A percentile compares a stretch with the other conserved stretches of the same genome.
Conservation (phyloP, 2,329 filamentous ascomycete genomes). For the Alternaria sp. region DNA sequence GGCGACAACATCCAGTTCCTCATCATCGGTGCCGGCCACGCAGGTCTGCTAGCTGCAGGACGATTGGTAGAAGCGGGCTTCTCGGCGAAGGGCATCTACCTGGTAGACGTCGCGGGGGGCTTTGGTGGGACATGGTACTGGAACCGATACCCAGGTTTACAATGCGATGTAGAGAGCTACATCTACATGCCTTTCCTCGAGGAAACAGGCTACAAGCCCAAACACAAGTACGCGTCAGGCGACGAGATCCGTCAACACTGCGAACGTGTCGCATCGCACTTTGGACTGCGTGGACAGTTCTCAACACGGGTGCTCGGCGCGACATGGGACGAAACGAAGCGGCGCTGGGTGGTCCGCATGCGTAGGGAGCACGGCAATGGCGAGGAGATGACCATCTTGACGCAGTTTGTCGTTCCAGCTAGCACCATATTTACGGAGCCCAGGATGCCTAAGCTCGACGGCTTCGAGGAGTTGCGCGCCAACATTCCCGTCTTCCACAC, state of each 20-base stretch:
- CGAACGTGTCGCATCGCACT: conserved; percentile 46
- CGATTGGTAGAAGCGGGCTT: conserved; percentile 49
- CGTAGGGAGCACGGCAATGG: conserved; percentile 12
- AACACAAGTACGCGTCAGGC: conserved; percentile 53
- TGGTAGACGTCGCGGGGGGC: conserved; percentile 54
- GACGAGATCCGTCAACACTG: conserved; percentile 55
- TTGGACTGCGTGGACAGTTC: conserved; percentile 43
- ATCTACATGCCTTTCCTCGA: conserved; percentile 67
- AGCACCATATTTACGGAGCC: conserved; percentile 51
- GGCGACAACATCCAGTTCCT: conserved; percentile 4
- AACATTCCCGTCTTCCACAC: conserved; percentile 54
- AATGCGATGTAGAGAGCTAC: conserved; percentile 66
- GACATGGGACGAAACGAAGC: conserved; percentile 21
- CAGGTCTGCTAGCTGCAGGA: conserved; percentile 1
- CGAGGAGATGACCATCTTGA: conserved; percentile 6
- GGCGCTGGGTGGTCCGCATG: conserved; percentile 15
- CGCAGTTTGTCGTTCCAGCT: conserved; percentile 8
- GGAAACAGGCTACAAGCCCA: conserved; percentile 64
- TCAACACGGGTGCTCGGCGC: conserved; percentile 25
- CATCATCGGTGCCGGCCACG: conserved; percentile 7
- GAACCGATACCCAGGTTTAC: conserved; percentile 57
- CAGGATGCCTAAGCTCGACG: conserved; percentile 51
- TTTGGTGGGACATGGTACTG: conserved; percentile 58
- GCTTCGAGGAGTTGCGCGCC: conserved; percentile 19
- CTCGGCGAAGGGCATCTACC: conserved; percentile 42